Conservation (phyloP, 1,284 basidiomycete genomes). For the Melampsora larici-populina region DNA sequence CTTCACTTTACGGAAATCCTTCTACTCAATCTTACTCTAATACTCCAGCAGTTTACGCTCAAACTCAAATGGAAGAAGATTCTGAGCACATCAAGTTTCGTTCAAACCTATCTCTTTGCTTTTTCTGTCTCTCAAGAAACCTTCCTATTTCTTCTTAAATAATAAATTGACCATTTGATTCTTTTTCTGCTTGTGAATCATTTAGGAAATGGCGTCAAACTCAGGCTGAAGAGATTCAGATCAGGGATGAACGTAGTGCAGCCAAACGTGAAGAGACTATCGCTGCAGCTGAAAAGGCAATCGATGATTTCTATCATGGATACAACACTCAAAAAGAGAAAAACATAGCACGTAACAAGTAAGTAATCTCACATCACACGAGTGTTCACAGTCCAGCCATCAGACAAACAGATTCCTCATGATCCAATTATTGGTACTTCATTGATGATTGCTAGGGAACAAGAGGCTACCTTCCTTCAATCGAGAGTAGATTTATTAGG, state of each 20-base stretch:
- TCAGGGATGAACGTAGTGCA: constrained; percentile 73
- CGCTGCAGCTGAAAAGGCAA: constrained; percentile 80
- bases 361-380: constrained; percentile 30
- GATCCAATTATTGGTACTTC: constrained; percentile 22
- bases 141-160: neutral
- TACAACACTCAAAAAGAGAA: constrained; percentile 89
- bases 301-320: constrained; percentile 93
- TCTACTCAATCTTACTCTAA: constrained; percentile 48
- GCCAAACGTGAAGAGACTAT: constrained; percentile 79
- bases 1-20: constrained; percentile 57
- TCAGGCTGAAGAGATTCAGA: constrained; percentile 79
- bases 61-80: constrained; percentile 65
- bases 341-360: constrained; percentile 95
- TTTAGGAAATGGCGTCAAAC: constrained; percentile 78
- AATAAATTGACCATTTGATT: constrained; percentile 12
- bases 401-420: neutral
- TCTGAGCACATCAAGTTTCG: constrained; percentile 78
- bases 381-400: neutral
- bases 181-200: neutral
- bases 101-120: constrained; percentile 26
- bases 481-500: constrained; percentile 72
- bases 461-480: constrained; percentile 76
- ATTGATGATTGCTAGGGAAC: constrained; percentile 63
- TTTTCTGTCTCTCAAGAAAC: neutral
- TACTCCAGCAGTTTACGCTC: constrained; percentile 24